Evolutionary conservation across 1,139 yeast genomes (phyloP), one percentile per base, ranked within the genome.

Genomic region (Arxiozyma bovina): DNA sequence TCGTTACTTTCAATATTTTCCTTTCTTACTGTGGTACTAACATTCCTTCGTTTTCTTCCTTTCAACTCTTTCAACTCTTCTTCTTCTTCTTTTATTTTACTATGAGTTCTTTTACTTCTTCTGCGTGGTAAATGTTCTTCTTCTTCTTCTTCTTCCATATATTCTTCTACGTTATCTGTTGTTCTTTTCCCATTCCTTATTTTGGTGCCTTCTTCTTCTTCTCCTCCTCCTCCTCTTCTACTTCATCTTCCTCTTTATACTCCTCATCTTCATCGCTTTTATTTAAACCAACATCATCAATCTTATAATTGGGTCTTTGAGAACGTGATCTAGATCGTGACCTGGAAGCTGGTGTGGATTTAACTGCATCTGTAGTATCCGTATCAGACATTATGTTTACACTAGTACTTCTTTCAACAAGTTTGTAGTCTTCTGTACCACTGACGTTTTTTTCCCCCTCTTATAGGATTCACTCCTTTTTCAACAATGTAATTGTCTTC

Each of bases 211-310:
- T 17, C n/a, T 8, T 9, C 40, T 25, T 54, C 52, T 17, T 34
- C 44, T 9, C 42, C 55, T 55, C 59, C 17, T 55, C 63, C 12
- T 47, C 48, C 7, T 42, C 53, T 11, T 42, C 53, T 9, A 50
- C 57, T 5, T 60, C 64, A 1, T 61, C 69, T 11, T 61, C 64
- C n/a, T 61, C 67, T 42, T 46, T 42, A 7, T 51, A 67, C 9
- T 62, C 64, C 2, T 61, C 67, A 44, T 61, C 64, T 27, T 61
- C 64, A 42, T 65, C 68, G 42, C 60, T 65, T 23, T 57, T 63
- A 45, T 58, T 59, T 4, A 60, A 66, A 25, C 59, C 62, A 15
- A 63, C 68, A 45, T 58, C 60, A 48, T 65, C 70, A 38, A 63
- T 59, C 20, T 58, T 56, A 48, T 68, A 67, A 50, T 61, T 55